Evolutionary conservation across 2,329 filamentous ascomycete genomes (phyloP).

Genomic region (Laburnicola sp.): DNA sequence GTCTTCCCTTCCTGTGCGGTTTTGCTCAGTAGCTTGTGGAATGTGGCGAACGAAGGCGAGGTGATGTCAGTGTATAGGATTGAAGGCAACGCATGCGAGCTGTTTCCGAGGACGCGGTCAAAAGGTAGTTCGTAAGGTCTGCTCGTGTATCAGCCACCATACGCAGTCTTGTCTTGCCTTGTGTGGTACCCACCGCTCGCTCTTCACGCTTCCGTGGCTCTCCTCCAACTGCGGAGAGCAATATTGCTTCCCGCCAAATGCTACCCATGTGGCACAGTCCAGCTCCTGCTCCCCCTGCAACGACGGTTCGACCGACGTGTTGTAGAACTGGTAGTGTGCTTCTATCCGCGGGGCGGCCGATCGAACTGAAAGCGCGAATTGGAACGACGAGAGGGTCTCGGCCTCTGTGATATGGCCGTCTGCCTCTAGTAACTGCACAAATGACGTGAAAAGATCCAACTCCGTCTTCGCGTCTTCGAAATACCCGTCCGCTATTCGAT

Average conservation of each 20-base stretch:
- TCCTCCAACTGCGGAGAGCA: constrained; percentile 71
- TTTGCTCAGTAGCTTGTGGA: constrained; percentile 71
- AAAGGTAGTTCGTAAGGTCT: constrained; percentile 68
- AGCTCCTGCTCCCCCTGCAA: constrained; percentile 62
- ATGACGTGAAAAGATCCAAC: constrained; percentile 75
- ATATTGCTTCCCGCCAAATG: constrained; percentile 75
- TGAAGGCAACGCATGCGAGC: constrained; percentile 60
- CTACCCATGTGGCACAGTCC: constrained; percentile 76
- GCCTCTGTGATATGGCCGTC: constrained; percentile 74
- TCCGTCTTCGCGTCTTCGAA: constrained; percentile 75
- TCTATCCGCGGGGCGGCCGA: constrained; percentile 87
- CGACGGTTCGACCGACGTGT: constrained; percentile 76
- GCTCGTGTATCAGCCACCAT: constrained; percentile 18
- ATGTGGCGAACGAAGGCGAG: constrained; percentile 72
- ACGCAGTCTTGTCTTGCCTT: not conserved
- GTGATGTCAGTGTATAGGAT: constrained; percentile 88
- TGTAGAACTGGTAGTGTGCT: constrained; percentile 96
- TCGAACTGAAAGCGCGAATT: constrained; percentile 84
- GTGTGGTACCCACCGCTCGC: constrained; percentile 36
- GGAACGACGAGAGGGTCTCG: constrained; percentile 84
- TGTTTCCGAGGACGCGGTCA: constrained; percentile 71
- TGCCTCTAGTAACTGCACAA: constrained; percentile 70
- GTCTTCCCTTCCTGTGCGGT: constrained; percentile 73
- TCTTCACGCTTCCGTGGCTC: constrained; percentile 56
- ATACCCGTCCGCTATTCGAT: constrained; percentile 81